phyloP scores from a whole-genome alignment of 1,139 yeast species.

The Saccharomycopsis hybrid region DNA sequence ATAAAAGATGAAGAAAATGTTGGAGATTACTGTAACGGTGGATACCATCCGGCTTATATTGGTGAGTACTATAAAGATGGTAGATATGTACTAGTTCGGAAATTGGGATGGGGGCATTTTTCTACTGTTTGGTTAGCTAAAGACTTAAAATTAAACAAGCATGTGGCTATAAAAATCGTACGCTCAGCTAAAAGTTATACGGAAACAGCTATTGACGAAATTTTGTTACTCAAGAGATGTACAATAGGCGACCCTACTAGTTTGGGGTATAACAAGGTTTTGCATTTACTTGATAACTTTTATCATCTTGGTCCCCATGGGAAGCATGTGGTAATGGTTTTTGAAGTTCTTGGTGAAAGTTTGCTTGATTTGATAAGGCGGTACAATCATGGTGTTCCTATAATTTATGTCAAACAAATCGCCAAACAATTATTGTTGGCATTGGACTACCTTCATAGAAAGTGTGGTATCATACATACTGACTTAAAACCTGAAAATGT shows the following conservation, averaged over 20 bases:
- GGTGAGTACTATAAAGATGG: conserved; percentile 64
- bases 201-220: conserved; percentile 85
- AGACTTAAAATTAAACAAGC: conserved; percentile 46
- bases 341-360: conserved; percentile 75
- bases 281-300: conserved; percentile 60
- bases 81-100: conserved; percentile 58
- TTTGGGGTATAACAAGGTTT: conserved; percentile 63
- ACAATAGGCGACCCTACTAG: conserved; percentile 33
- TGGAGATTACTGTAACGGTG: conserved; percentile 72
- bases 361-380: conserved; percentile 57
- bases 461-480: conserved; percentile 87
- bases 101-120: conserved; percentile 90
- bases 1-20: conserved; percentile 60
- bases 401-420: conserved; percentile 69
- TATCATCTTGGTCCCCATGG: conserved; percentile 70
- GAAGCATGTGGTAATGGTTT: conserved; percentile 70
- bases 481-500: conserved; percentile 89
- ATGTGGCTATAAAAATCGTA: conserved; percentile 82
- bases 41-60: conserved; percentile 77
- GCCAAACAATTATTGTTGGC: conserved; percentile 73
- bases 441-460: conserved; percentile 73
- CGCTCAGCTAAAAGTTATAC: conserved; percentile 63
- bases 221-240: conserved; percentile 51
- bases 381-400: conserved; percentile 57
- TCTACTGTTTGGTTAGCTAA: conserved; percentile 84